These are phyloP conservation scores for Parathielavia appendiculata DNA, from an alignment of 495 filamentous ascomycete genomes.

Conservation along the genomic window DNA sequence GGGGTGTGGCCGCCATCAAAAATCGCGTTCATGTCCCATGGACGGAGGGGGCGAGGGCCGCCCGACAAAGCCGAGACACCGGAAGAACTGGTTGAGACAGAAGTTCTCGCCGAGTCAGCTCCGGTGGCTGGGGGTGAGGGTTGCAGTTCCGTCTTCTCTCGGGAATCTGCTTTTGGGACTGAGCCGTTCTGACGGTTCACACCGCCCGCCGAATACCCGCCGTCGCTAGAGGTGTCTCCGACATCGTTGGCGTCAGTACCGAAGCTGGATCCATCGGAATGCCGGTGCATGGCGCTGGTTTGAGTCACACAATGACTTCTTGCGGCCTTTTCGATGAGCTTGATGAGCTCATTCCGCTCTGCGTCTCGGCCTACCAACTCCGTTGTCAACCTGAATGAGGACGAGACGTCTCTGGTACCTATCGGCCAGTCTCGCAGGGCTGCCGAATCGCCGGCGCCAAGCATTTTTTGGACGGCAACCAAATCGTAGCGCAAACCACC, in stretches of 20 bases:
- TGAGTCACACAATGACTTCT: constrained; percentile 51
- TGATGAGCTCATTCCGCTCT: constrained; percentile 63
- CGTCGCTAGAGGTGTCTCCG: constrained; percentile 47
- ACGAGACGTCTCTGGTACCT: constrained; percentile 72
- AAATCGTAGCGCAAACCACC: constrained; percentile 77
- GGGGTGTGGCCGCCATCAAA: constrained; percentile 32
- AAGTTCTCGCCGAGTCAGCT: background rate
- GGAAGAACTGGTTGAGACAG: constrained; percentile 35
- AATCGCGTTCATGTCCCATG: constrained; percentile 37
- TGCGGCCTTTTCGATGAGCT: constrained; percentile 65
- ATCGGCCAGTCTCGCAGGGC: constrained; percentile 65
- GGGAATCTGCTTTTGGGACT: constrained; percentile 40
- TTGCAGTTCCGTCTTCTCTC: background rate
- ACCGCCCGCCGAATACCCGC: constrained; percentile 45
- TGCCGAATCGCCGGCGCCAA: constrained; percentile 68
- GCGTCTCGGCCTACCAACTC: constrained; percentile 71
- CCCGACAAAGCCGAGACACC: constrained; percentile 36
- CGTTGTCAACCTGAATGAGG: constrained; percentile 76
- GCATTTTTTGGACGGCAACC: constrained; percentile 58
- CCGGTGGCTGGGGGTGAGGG: background rate
- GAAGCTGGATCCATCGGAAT: constrained; percentile 50
- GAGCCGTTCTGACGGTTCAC: constrained; percentile 34
- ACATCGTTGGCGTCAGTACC: constrained; percentile 54
- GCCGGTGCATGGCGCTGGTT: constrained; percentile 41
- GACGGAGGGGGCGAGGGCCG: constrained; percentile 24